Base-by-base conservation (phyloP, 495 filamentous ascomycete genomes). In the Niebla homalea region DNA sequence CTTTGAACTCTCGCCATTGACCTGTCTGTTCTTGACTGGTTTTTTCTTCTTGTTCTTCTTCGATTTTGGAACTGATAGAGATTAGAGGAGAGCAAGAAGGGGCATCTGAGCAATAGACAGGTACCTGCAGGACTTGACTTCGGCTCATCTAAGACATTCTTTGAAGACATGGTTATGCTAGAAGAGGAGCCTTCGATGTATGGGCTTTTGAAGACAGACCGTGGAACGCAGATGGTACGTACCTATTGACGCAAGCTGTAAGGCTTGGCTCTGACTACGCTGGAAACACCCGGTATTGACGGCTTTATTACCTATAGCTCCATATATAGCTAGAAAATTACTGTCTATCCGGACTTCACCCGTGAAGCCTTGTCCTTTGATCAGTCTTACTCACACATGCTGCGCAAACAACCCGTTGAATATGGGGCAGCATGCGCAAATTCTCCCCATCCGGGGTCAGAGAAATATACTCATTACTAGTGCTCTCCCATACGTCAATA, bases 401-500 rank as follows among this genome's bases (percentile, higher is more conserved):
- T 12, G 29, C 29, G 14, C 29, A 7, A 32, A 2, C 29, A 32
- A 0, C 29, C 26, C 29, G 2, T 32, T 12, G 14, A 55, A 19
- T 3, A 60, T 58, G 58, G 52, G 10, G 7, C 19, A 35, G 20
- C 36, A 45, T 16, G 25, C 43, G 7, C 41, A 56, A 43, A 70
- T 72, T 19, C 49, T 73, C 49, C 70, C 70, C 49, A 59, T 67
- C 54, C 52, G 65, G 51, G 70, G 68, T 49, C 55, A 71, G 60
- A 64, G 64, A 38, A 72, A 71, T 59, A 63, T 71, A 23, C 56
- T 84, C 22, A 72, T 83, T 36, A 84, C 75, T 10, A 81, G 77
- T 49, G 81, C 84, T 38, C 60, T 88, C 32, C 85, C 87, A 38
- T 97, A 96, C 62, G 89, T 94, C 46, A 97, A 97, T 70, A 96